phyloP scores from a whole-genome alignment of 805 yeast genomes.

The Candida stauntonica region DNA sequence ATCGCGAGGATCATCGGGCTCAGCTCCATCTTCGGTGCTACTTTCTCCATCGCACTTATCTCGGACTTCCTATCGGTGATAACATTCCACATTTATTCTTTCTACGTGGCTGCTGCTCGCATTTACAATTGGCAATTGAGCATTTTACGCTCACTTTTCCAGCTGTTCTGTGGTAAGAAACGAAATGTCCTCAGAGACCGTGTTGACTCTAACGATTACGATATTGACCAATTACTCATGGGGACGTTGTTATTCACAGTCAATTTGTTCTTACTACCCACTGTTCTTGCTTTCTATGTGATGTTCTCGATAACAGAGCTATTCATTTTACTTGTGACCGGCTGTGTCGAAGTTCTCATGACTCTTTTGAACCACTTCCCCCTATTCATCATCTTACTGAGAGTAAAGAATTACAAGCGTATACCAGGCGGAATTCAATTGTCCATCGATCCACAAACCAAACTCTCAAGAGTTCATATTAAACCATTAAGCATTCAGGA shows the following conservation, averaged over 20 bases:
- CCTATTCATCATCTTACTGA: slow-evolving; percentile 70
- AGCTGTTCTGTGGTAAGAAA: slow-evolving; percentile 85
- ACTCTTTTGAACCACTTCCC: slow-evolving; percentile 81
- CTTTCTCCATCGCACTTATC: slow-evolving; percentile 61
- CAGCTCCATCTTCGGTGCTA: slow-evolving; percentile 48
- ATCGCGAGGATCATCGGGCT: slow-evolving; percentile 38
- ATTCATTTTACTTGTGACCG: slow-evolving; percentile 42
- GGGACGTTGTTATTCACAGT: slow-evolving; percentile 89
- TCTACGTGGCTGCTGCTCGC: slow-evolving; percentile 74
- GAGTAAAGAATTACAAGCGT: slow-evolving; percentile 73
- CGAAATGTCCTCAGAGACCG: slow-evolving; percentile 79
- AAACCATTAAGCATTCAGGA: slow-evolving; percentile 40
- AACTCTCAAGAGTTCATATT: slow-evolving; percentile 32
- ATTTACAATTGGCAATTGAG: slow-evolving; percentile 73
- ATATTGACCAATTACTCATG: slow-evolving; percentile 77
- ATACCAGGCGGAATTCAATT: slow-evolving; percentile 56
- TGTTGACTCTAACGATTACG: slow-evolving; percentile 80
- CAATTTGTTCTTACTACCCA: slow-evolving; percentile 74
- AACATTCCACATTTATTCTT: slow-evolving; percentile 69
- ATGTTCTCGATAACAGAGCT: slow-evolving; percentile 64
- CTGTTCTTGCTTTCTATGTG: slow-evolving; percentile 78
- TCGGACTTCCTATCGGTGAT: slow-evolving; percentile 61
- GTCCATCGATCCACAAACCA: slow-evolving; percentile 4
- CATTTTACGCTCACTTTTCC: slow-evolving; percentile 67
- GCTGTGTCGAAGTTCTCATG: slow-evolving; percentile 52